These are phyloP conservation scores for Rhizopogon vesiculosus DNA, from an alignment of 768 basidiomycete genomes.

Conservation along the genomic window DNA sequence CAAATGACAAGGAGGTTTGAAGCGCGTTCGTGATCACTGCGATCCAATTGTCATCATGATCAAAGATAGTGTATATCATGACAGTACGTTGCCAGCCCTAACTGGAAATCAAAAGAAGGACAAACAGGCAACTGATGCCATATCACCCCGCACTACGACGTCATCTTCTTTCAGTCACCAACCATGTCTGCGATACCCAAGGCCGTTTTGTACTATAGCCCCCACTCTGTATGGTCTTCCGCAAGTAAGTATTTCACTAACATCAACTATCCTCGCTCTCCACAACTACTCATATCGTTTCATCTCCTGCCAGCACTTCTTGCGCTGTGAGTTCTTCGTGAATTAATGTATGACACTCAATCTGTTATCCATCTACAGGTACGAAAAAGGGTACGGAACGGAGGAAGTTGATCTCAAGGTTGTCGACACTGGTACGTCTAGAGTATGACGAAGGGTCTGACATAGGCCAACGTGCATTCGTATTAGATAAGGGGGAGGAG, in stretches of 20 bases:
- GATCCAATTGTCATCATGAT: background rate
- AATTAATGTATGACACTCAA: background rate
- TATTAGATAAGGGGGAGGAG: conserved; percentile 72
- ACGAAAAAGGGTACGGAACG: conserved; percentile 79
- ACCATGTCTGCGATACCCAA: conserved; percentile 45
- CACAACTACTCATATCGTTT: background rate
- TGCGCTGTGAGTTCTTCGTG: conserved; percentile 41
- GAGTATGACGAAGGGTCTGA: background rate
- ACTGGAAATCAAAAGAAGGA: conserved; percentile 4
- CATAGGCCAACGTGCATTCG: background rate
- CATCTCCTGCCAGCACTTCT: conserved; percentile 38
- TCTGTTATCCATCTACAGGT: conserved; percentile 21
- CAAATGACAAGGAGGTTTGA: background rate
- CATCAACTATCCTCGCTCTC: background rate
- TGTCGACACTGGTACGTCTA: conserved; percentile 55
- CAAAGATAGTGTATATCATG: background rate
- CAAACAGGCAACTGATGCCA: background rate
- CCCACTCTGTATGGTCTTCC: conserved; percentile 58
- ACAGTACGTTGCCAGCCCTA: background rate
- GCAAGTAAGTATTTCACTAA: conserved; percentile 40
- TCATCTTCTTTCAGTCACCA: background rate
- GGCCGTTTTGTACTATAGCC: conserved; percentile 75
- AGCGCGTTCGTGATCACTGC: background rate
- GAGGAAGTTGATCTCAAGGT: conserved; percentile 70
- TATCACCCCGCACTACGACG: background rate